Conservation (phyloP, 177 flowering plant species). For the Vitis hybrid region DNA sequence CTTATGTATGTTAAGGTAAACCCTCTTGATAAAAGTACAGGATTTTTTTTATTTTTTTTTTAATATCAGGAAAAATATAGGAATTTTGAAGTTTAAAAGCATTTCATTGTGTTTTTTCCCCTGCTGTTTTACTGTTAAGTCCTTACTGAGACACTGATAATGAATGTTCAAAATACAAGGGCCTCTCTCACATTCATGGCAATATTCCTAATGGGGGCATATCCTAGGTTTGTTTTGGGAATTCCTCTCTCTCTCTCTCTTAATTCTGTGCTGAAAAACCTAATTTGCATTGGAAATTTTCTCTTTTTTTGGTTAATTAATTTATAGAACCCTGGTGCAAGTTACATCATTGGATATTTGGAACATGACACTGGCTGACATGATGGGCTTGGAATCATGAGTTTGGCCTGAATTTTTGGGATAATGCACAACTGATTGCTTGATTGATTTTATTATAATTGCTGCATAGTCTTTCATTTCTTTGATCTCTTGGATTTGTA, state of each 20-base stretch:
- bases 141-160: neutral
- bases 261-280: no score
- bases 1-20: slow-evolving; percentile 95
- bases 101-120: neutral
- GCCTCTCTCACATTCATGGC: neutral
- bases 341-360: no score
- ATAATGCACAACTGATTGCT: neutral
- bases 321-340: neutral
- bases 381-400: no score
- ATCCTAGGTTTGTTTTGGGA: no score
- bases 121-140: neutral
- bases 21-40: neutral
- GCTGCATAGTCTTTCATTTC: neutral
- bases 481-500: neutral
- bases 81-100: neutral
- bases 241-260: no score
- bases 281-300: no score
- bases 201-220: no score
- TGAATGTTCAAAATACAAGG: neutral
- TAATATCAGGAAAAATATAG: neutral
- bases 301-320: no score
- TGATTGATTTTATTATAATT: neutral
- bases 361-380: no score
- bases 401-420: slow-evolving; percentile 1
- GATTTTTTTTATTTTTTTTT: no score